Percentiles rank a stretch among this genome's conserved stretches.
phyloP scores from a whole-genome alignment of 768 basidiomycete species.

The Cyathus striatus region DNA sequence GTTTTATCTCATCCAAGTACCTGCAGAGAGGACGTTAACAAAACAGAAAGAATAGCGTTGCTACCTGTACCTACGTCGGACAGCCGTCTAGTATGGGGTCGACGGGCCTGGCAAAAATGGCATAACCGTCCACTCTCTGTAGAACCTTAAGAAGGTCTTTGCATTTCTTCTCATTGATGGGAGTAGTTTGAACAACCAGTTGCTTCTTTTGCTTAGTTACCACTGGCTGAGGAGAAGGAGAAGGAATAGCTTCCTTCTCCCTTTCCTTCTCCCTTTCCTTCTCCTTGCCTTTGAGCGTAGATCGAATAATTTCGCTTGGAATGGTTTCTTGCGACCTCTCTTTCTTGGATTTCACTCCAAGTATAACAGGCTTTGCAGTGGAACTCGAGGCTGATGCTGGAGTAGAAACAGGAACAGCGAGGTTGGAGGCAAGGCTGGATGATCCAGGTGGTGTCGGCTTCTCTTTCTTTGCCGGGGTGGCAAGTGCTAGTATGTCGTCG shows the following conservation, averaged over 20 bases:
- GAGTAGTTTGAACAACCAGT: slow-evolving; percentile 31
- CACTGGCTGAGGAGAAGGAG: slow-evolving; percentile 15
- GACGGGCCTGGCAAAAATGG: slow-evolving; percentile 77
- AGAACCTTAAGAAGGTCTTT: slow-evolving; percentile 63
- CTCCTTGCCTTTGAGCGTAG: slow-evolving; percentile 71
- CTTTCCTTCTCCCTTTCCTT: slow-evolving; percentile 85
- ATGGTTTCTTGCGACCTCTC: slow-evolving; percentile 11
- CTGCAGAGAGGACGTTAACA: slow-evolving; percentile 36
- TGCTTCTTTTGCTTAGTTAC: slow-evolving; percentile 30
- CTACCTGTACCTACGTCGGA: slow-evolving; percentile 66
- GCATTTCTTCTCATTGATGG: slow-evolving; percentile 82
- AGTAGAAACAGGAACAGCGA: slow-evolving; percentile 16
- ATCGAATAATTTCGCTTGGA: slow-evolving; percentile 28
- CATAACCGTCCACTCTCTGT: slow-evolving; percentile 57
- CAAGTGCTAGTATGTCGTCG: slow-evolving; percentile 60
- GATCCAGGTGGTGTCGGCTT: slow-evolving; percentile 37
- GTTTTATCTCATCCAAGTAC: slow-evolving; percentile 85
- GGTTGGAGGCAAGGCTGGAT: too few relatives aligned
- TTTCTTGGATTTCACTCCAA: slow-evolving; percentile 34
- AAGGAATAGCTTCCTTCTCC: slow-evolving; percentile 52
- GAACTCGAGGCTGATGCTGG: slow-evolving; percentile 21
- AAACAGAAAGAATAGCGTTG: slow-evolving; percentile 5
- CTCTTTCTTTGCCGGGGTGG: slow-evolving; percentile 59
- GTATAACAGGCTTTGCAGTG: slow-evolving; percentile 9
- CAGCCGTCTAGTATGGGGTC: slow-evolving; percentile 81